Evolutionary conservation across 495 filamentous ascomycete genomes (phyloP), one percentile per base, ranked within the genome.

Genomic region (Neurospora tetrasperma): DNA sequence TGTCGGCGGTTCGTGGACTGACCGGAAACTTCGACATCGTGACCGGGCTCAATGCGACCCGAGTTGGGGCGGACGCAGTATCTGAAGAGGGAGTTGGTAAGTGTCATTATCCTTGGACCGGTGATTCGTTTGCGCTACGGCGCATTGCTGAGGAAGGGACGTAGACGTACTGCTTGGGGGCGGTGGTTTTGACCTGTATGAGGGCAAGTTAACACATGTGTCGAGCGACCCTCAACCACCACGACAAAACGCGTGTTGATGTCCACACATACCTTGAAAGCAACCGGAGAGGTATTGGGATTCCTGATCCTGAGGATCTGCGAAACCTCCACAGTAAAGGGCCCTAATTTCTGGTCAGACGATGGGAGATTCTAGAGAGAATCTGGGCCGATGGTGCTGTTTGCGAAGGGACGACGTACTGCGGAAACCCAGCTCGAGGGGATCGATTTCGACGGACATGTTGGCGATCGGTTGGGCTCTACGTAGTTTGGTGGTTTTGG

Each of bases 41-140:
- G 88, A 70, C 94, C 93, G 23, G 93, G 88, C 78, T 97, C 93
- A 82, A 99, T 94, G 78, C 94, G 91, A 69, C 96, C 96, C 40
- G 95, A 97, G 83, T 98, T 98, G 62, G 96, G 96, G 73, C 96
- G 92, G 42, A 99, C 96, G 79, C 96, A 98, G 84, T 99, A 99
- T 84, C 95, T 98, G 75, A 59, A 39, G 4, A 74, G 81, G 77
- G 69, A 78, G 74, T 54, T 54, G 46, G 46, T 62, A 9, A 62
- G 54, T 62, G 27, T 35, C 54, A 35, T 27, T 31, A 62, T 62
- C 54, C 14, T 31, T 62, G 54, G 54, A 35, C 54, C 16, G 23
- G 54, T 8, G 27, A 35, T 35, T 62, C 54, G 54, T 62, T 62
- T 62, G 54, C 54, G 54, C 27, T 62, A 62, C 12, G 54, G 54